These are phyloP conservation scores for Penicillium robsamsonii DNA, from an alignment of 495 filamentous ascomycete species.

Conservation along the genomic window DNA sequence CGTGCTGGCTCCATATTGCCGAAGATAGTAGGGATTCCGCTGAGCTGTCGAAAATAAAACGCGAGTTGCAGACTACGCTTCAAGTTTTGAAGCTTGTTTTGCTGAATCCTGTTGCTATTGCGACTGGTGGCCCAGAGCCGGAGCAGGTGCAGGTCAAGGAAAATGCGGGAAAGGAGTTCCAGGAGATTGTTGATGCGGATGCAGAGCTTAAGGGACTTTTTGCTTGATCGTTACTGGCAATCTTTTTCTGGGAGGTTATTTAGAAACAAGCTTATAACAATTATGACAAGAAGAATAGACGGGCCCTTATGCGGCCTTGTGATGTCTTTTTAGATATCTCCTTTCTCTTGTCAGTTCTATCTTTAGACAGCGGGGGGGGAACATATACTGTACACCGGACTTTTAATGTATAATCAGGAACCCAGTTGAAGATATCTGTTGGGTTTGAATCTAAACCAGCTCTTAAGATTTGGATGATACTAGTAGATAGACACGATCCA, in stretches of 20 bases:
- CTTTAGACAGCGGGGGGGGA: too few species aligned
- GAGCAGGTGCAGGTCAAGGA: conserved; percentile 28
- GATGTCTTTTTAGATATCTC: too few species aligned
- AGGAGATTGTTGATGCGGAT: conserved; percentile 39
- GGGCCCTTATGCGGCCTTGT: too few species aligned
- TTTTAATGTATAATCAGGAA: too few species aligned
- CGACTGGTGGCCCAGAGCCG: conserved; percentile 11
- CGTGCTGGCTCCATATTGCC: conserved; percentile 64
- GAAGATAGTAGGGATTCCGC: conserved; percentile 37
- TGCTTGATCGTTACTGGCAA: neutral
- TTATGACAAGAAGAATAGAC: neutral
- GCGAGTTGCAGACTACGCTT: conserved; percentile 45
- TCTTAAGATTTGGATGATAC: neutral
- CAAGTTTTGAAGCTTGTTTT: conserved; percentile 38
- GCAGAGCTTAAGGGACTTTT: conserved; percentile 32
- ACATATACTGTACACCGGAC: too few species aligned
- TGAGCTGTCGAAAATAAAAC: conserved; percentile 35
- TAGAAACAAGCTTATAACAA: neutral
- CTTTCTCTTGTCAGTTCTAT: too few species aligned
- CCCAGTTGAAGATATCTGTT: neutral
- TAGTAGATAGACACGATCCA: neutral
- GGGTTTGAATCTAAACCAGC: neutral
- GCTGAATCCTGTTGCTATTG: conserved; percentile 25
- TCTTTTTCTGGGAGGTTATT: neutral
- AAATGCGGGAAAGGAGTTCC: conserved; percentile 31